phyloP scores from a whole-genome alignment of 2,329 filamentous ascomycete genomes.

The Apiospora kogelbergensis region DNA sequence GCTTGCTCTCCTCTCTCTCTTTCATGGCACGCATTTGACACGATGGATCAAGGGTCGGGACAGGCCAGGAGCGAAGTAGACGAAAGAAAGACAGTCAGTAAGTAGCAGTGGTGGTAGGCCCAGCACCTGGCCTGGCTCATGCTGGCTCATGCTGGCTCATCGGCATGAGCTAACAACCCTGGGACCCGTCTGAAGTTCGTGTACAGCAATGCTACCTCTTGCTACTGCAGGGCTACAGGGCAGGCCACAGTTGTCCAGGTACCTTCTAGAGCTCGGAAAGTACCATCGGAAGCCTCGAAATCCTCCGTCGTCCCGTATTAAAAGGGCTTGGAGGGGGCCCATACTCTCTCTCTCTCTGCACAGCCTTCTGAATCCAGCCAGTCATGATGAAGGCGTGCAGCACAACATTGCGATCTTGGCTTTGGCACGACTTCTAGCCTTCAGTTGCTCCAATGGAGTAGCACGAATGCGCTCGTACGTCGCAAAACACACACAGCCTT shows the following conservation, averaged over 20 bases:
- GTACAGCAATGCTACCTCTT: neutral
- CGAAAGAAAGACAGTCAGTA: neutral
- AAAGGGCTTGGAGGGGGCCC: neutral
- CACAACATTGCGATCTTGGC: neutral
- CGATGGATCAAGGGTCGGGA: conserved; percentile 7
- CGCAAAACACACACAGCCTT: neutral
- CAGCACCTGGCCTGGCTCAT: too few species aligned
- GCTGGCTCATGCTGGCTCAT: too few species aligned
- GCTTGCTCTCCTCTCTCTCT: neutral
- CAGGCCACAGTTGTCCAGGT: neutral
- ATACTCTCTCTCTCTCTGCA: neutral
- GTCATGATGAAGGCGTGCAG: neutral
- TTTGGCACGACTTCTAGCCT: neutral
- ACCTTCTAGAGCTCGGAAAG: neutral
- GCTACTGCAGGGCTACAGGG: neutral
- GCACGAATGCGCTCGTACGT: neutral
- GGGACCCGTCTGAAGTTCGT: neutral
- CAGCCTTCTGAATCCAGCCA: neutral
- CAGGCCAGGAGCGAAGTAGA: neutral
- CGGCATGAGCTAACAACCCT: neutral
- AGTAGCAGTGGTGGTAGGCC: neutral
- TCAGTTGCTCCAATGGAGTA: neutral
- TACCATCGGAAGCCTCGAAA: neutral
- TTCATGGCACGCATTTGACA: conserved; percentile 6
- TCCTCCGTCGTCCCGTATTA: neutral